Evolutionary conservation across 208 protist genomes (phyloP).

Genomic region (Crithidia thermophila): DNA sequence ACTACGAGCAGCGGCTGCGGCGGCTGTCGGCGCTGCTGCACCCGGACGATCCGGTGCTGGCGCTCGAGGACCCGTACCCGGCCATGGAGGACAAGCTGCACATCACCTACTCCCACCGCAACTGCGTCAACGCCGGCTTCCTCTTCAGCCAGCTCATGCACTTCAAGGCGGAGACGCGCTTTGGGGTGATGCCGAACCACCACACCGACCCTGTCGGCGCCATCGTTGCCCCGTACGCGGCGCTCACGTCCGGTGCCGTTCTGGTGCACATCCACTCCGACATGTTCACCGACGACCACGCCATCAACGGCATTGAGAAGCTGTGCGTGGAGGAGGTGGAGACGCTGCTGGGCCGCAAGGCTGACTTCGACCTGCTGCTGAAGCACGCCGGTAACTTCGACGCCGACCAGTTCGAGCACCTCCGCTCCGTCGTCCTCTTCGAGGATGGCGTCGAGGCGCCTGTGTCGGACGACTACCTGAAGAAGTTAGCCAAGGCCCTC

Average conservation of each 20-base stretch:
- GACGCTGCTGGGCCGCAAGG: slow-evolving; percentile 76
- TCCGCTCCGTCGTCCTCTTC: slow-evolving; percentile 86
- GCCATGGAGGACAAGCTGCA: slow-evolving; percentile 88
- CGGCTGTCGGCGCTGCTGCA: slow-evolving; percentile 88
- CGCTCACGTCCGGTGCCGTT: slow-evolving; percentile 85
- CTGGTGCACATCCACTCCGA: slow-evolving; percentile 88
- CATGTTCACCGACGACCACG: slow-evolving; percentile 92
- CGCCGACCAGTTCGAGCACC: slow-evolving; percentile 85
- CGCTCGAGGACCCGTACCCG: slow-evolving; percentile 83
- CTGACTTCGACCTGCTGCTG: slow-evolving; percentile 86
- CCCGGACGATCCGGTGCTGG: slow-evolving; percentile 89
- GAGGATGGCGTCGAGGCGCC: slow-evolving; percentile 68
- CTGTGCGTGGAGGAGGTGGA: slow-evolving; percentile 89
- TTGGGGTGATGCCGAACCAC: slow-evolving; percentile 91
- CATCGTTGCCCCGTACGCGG: slow-evolving; percentile 88
- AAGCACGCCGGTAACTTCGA: slow-evolving; percentile 91
- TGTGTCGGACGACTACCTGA: slow-evolving; percentile 70
- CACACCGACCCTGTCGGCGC: slow-evolving; percentile 83
- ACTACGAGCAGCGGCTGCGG: slow-evolving; percentile 92
- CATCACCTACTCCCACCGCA: slow-evolving; percentile 87
- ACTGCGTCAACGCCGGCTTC: slow-evolving; percentile 92
- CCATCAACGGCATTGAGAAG: slow-evolving; percentile 91
- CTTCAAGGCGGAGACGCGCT: slow-evolving; percentile 87
- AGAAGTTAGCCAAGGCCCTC: slow-evolving; percentile 74
- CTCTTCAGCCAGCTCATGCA: slow-evolving; percentile 81